phyloP scores from a whole-genome alignment of 2,329 filamentous ascomycete genomes.

The Cladosporium sp. region DNA sequence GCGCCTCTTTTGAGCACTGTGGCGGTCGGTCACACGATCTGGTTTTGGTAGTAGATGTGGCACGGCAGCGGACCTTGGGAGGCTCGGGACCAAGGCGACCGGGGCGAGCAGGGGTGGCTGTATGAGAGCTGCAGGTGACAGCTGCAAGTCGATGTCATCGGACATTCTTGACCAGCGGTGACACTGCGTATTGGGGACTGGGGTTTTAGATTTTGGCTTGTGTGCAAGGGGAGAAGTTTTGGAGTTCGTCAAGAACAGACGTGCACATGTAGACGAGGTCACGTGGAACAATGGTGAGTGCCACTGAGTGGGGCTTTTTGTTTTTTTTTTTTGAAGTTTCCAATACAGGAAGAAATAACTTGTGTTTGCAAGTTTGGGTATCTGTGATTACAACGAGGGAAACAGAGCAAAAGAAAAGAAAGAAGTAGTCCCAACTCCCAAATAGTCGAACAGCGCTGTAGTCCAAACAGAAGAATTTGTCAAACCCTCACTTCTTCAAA shows the following conservation, averaged over 20 bases:
- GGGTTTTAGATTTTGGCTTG: too few relatives aligned
- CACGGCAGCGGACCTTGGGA: not conserved
- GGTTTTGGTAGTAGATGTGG: not conserved
- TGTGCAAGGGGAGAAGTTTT: not conserved
- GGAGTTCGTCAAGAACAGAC: not conserved
- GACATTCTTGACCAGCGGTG: not conserved
- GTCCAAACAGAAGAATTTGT: not conserved
- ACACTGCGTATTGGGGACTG: too few relatives aligned
- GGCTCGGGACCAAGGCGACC: too few relatives aligned
- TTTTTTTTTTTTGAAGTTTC: conserved; percentile 6
- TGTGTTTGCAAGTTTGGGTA: conserved; percentile 8
- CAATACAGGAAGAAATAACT: conserved; percentile 4
- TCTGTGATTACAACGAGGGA: conserved; percentile 13
- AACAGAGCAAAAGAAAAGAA: not conserved
- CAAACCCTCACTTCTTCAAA: not conserved
- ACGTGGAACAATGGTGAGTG: not conserved
- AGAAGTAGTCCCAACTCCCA: not conserved
- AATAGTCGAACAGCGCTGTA: not conserved
- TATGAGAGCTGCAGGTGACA: conserved; percentile 1
- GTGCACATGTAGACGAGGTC: not conserved
- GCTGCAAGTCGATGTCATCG: conserved; percentile 10
- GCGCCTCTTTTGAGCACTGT: conserved; percentile 5
- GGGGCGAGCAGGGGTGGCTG: not conserved
- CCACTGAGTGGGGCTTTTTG: too few relatives aligned
- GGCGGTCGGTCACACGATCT: conserved; percentile 11